phyloP scores from a whole-genome alignment of 495 filamentous ascomycete species.

The Talaromyces proteolyticus region DNA sequence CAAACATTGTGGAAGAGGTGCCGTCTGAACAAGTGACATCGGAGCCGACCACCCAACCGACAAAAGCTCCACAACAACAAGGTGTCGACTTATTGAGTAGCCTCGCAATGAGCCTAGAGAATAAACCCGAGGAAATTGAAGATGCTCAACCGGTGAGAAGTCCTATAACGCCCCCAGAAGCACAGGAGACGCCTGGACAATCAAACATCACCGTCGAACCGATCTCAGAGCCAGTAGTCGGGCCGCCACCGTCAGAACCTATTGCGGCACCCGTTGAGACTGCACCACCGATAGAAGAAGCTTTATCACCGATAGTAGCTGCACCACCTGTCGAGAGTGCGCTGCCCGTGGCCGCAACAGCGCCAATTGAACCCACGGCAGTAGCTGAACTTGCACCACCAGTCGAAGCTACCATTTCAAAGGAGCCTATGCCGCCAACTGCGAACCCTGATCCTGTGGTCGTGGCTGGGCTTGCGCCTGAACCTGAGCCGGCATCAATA shows the following conservation, averaged over 20 bases:
- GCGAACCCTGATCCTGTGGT: neutral
- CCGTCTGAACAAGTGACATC: neutral
- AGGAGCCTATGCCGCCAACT: neutral
- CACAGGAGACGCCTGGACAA: neutral
- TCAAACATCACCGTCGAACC: neutral
- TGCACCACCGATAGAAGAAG: no score
- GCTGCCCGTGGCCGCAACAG: no score
- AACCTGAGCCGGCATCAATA: neutral
- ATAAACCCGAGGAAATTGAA: neutral
- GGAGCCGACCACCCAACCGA: neutral
- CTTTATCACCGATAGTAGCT: no score
- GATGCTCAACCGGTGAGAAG: no score
- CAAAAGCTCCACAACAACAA: neutral
- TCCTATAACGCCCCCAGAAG: no score
- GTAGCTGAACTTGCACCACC: neutral
- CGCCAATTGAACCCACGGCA: no score
- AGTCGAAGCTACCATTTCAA: neutral
- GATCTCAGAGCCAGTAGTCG: conserved; percentile 2
- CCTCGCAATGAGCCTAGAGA: neutral
- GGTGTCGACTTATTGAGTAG: neutral
- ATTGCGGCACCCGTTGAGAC: neutral
- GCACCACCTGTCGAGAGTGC: no score
- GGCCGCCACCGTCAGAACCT: conserved; percentile 1
- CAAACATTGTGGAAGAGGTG: neutral
- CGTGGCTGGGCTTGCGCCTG: conserved; percentile 1